These are phyloP conservation scores for Boletus rubescentipes DNA, from an alignment of 768 basidiomycete species.

Conservation along the genomic window DNA sequence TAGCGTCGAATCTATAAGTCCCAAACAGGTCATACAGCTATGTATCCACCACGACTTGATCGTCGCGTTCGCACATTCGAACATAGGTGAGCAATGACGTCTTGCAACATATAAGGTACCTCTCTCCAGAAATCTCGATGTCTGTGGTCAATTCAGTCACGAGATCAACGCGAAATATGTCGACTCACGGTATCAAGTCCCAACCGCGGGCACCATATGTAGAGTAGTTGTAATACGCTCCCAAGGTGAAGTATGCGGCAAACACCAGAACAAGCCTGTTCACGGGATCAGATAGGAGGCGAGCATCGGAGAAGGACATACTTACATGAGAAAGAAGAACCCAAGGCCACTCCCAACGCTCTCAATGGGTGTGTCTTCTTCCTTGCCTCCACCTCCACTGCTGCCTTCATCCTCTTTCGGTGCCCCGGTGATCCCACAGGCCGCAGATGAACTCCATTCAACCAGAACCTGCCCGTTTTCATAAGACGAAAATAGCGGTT, in stretches of 20 bases:
- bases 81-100: slow-evolving; percentile 76
- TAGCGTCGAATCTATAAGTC: slow-evolving; percentile 6
- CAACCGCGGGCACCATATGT: slow-evolving; percentile 81
- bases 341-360: slow-evolving; percentile 73
- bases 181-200: slow-evolving; percentile 80
- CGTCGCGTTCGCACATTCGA: slow-evolving; percentile 68
- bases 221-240: slow-evolving; percentile 86
- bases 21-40: slow-evolving; percentile 56
- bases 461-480: slow-evolving; percentile 52
- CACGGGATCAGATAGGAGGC: slow-evolving; percentile 41
- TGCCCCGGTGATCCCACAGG: slow-evolving; percentile 43
- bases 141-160: slow-evolving; percentile 35
- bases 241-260: slow-evolving; percentile 68
- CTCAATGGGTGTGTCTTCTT: slow-evolving; percentile 33
- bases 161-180: slow-evolving; percentile 3
- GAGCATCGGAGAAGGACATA: slow-evolving; percentile 5
- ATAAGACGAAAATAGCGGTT: slow-evolving; percentile 60
- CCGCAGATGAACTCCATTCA: slow-evolving; percentile 63
- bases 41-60: slow-evolving; percentile 69
- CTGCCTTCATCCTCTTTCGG: slow-evolving; percentile 30
- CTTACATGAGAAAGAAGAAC: slow-evolving; percentile 86
- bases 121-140: slow-evolving; percentile 91
- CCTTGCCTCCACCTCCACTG: slow-evolving; percentile 12
- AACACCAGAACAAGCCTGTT: slow-evolving; percentile 53
- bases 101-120: slow-evolving; percentile 81